These are phyloP conservation scores for Diaporthe sp. DNA, from an alignment of 2,329 filamentous ascomycete genomes.

Conservation along the genomic window DNA sequence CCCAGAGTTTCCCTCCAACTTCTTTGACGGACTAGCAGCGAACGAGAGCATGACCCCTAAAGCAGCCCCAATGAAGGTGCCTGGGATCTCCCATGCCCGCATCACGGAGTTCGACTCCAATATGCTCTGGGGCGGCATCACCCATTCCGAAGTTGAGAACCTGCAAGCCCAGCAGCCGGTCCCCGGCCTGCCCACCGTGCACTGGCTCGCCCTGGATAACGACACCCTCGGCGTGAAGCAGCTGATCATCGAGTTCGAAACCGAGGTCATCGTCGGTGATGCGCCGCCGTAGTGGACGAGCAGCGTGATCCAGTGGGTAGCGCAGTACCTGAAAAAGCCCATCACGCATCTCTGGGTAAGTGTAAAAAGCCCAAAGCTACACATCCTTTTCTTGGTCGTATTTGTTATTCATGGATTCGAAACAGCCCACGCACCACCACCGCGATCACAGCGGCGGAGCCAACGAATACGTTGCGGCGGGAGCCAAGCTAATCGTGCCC, in stretches of 20 bases:
- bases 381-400: rapidly evolving
- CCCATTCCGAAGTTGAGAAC: neutral
- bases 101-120: neutral
- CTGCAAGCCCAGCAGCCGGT: neutral
- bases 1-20: neutral
- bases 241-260: neutral
- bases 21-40: neutral
- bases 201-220: neutral
- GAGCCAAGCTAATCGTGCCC: neutral
- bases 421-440: neutral
- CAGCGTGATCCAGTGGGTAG: neutral
- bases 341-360: neutral
- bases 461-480: neutral
- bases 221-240: neutral
- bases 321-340: neutral
- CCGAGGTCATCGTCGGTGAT: neutral
- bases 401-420: neutral
- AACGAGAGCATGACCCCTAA: neutral
- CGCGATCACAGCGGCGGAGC: neutral
- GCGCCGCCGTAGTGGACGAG: neutral
- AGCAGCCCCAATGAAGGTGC: neutral
- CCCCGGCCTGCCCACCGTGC: neutral
- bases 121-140: neutral
- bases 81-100: neutral
- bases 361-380: neutral